These are phyloP conservation scores for Larix kaempferi DNA, from an alignment of 75 land plant genomes.

Conservation along the genomic window DNA sequence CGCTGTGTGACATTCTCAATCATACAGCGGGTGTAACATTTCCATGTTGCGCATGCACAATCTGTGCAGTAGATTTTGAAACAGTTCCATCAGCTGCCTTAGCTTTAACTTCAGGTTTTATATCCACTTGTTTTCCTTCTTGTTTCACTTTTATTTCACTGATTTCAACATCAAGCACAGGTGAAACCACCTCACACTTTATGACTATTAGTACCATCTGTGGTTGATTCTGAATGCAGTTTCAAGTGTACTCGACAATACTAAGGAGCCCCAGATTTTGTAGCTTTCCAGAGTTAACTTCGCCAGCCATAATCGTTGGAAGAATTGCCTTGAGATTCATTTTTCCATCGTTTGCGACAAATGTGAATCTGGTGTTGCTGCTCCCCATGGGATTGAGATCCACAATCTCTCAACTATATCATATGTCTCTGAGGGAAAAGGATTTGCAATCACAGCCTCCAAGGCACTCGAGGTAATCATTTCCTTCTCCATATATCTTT, in stretches of 20 bases:
- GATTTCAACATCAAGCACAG: conserved; percentile 45
- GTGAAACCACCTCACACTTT: conserved; percentile 65
- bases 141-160: background rate
- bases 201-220: conserved; percentile 63
- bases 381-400: conserved; percentile 62
- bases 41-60: conserved; percentile 57
- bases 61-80: conserved; percentile 73
- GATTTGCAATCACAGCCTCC: conserved; percentile 32
- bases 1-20: conserved; percentile 80
- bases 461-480: conserved; percentile 28
- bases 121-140: background rate
- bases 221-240: conserved; percentile 54
- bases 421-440: conserved; percentile 40
- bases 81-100: conserved; percentile 19
- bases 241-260: conserved; percentile 55
- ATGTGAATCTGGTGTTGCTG: conserved; percentile 50
- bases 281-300: conserved; percentile 61
- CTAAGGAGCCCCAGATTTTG: conserved; percentile 68
- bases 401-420: conserved; percentile 48
- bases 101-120: conserved; percentile 26
- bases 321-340: conserved; percentile 58
- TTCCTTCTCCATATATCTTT: too few species aligned
- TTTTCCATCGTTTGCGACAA: conserved; percentile 69
- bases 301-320: conserved; percentile 39
- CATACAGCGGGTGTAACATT: conserved; percentile 75